A percentile compares a stretch with the other conserved stretches of the same genome.
These are phyloP conservation scores for Penicillium verrucosum DNA, from an alignment of 2,329 filamentous ascomycete species.

Conservation along the genomic window DNA sequence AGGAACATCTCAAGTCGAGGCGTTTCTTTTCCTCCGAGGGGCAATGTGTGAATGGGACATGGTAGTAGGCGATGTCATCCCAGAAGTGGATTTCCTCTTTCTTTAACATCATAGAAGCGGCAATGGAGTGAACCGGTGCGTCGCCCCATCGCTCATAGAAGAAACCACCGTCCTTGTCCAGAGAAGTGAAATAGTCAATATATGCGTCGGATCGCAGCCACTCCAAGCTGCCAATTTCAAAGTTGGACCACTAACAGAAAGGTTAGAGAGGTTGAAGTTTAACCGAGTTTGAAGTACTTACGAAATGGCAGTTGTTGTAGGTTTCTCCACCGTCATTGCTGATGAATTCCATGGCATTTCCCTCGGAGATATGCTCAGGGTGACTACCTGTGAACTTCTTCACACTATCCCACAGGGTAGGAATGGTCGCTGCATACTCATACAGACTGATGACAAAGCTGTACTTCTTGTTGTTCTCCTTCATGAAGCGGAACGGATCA, in stretches of 20 bases:
- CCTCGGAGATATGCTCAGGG: slow-evolving; percentile 79
- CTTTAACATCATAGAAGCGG: slow-evolving; percentile 77
- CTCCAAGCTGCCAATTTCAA: slow-evolving; percentile 89
- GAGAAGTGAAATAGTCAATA: slow-evolving; percentile 80
- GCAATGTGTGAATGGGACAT: slow-evolving; percentile 97
- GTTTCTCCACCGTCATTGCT: slow-evolving; percentile 87
- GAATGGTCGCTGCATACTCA: slow-evolving; percentile 95
- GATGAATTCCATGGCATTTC: slow-evolving; percentile 86
- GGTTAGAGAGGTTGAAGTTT: slow-evolving; percentile 12
- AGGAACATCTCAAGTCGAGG: slow-evolving; percentile 84
- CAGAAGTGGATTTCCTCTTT: slow-evolving; percentile 98
- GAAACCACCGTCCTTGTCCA: slow-evolving; percentile 91
- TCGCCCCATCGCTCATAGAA: slow-evolving; percentile 99
- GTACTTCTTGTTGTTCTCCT: slow-evolving; percentile 96
- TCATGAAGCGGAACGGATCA: slow-evolving; percentile 95
- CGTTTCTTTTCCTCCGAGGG: slow-evolving; percentile 84
- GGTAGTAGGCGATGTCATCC: slow-evolving; percentile 97
- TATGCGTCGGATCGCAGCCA: slow-evolving; percentile 91
- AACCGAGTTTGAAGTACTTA: slow-evolving; percentile 48
- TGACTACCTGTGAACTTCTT: slow-evolving; percentile 91
- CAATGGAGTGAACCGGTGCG: slow-evolving; percentile 97
- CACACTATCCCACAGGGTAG: slow-evolving; percentile 89
- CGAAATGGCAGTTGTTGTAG: slow-evolving; percentile 97
- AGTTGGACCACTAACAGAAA: slow-evolving; percentile 83
- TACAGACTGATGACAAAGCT: slow-evolving; percentile 93